phyloP scores from a whole-genome alignment of 2,329 filamentous ascomycete species.

The Fusarium secorum region DNA sequence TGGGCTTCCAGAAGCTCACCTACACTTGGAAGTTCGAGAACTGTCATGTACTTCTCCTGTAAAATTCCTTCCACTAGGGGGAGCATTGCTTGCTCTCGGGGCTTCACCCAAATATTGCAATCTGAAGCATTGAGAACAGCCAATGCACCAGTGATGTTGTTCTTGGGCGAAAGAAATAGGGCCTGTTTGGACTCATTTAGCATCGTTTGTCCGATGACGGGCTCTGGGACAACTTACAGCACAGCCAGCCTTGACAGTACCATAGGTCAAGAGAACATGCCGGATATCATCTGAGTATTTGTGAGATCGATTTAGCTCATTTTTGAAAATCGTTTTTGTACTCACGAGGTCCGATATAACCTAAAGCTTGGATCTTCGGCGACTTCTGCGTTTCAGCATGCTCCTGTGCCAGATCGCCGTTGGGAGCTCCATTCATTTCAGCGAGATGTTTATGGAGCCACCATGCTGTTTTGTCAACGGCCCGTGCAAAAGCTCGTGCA shows the following conservation, averaged over 20 bases:
- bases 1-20: constrained; percentile 41
- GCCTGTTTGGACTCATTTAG: constrained; percentile 30
- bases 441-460: not conserved
- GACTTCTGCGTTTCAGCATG: not conserved
- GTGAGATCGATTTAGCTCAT: not conserved
- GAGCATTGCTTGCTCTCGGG: constrained; percentile 21
- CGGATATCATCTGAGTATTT: not conserved
- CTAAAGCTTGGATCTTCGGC: not conserved
- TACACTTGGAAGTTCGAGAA: constrained; percentile 42
- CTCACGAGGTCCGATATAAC: not conserved
- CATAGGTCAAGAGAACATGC: not conserved
- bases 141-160: constrained; percentile 45
- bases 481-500: not conserved
- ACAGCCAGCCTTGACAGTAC: not conserved
- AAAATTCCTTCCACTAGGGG: constrained; percentile 38
- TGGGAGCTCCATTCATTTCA: not conserved
- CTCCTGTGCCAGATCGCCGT: not conserved
- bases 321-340: too few species aligned
- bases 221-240: not conserved
- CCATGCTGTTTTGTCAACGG: not conserved
- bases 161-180: constrained; percentile 47
- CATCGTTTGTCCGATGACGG: not conserved
- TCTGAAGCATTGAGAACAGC: constrained; percentile 45
- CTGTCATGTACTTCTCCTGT: constrained; percentile 36
- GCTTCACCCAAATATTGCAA: constrained; percentile 45